Evolutionary conservation across 139 green algal species (phyloP).

Genomic region (Gonium pectorale): DNA sequence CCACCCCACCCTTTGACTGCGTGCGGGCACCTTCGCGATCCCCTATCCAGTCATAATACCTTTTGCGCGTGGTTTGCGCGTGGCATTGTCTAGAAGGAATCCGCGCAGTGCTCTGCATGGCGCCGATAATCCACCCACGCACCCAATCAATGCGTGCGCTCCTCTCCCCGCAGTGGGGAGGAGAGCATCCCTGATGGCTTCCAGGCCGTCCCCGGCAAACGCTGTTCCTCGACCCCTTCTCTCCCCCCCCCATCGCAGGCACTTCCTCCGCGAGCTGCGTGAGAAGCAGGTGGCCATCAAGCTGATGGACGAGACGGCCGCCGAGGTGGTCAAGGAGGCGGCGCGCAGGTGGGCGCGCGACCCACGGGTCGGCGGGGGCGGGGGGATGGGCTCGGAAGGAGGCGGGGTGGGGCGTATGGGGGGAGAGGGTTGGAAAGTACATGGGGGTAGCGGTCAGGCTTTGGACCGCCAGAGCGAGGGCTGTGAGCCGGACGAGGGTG

Average conservation of each 20-base stretch:
- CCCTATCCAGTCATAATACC: too few species aligned
- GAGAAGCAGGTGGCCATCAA: slow-evolving; percentile 76
- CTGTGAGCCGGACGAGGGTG: background rate
- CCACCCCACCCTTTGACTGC: too few species aligned
- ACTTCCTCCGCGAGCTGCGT: slow-evolving; percentile 73
- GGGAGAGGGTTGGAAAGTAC: background rate
- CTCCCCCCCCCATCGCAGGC: slow-evolving; percentile 22
- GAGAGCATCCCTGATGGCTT: background rate
- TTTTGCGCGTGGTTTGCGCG: too few species aligned
- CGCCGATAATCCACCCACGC: too few species aligned
- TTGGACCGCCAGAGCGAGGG: background rate
- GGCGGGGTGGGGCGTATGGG: background rate
- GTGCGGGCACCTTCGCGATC: too few species aligned
- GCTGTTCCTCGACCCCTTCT: too few species aligned
- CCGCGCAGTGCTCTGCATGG: too few species aligned
- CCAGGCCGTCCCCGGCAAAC: background rate
- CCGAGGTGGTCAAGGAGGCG: slow-evolving; percentile 73
- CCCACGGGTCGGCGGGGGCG: too few species aligned
- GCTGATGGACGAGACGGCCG: slow-evolving; percentile 88
- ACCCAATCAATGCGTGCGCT: too few species aligned
- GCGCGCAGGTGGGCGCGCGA: slow-evolving; percentile 46
- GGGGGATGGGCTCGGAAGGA: background rate
- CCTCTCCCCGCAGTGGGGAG: background rate
- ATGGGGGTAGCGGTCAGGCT: background rate
- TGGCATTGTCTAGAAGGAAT: too few species aligned